Percentiles rank a stretch among this genome's conserved stretches.
These are phyloP conservation scores for Aureobasidium sp. DNA, from an alignment of 2,329 filamentous ascomycete genomes.

Conservation along the genomic window DNA sequence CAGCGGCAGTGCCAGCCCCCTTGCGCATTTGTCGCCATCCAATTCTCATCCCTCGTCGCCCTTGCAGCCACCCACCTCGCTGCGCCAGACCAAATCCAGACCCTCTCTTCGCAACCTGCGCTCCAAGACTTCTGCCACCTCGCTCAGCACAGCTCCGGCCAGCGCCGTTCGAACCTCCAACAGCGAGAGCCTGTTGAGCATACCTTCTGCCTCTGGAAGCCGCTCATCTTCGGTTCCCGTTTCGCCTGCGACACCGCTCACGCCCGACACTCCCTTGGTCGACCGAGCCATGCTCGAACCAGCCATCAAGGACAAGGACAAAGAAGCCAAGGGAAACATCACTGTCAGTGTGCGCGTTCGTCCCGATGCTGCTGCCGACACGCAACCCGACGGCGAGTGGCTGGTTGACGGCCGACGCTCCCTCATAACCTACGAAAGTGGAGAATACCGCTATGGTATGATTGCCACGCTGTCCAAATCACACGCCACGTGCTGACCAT, in stretches of 20 bases:
- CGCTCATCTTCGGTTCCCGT: conserved; percentile 87
- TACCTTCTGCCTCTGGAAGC: conserved; percentile 79
- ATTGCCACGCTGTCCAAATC: background rate
- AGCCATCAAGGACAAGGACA: conserved; percentile 28
- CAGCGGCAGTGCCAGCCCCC: conserved; percentile 41
- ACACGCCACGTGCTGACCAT: background rate
- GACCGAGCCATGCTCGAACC: conserved; percentile 48
- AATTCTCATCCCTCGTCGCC: conserved; percentile 39
- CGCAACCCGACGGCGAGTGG: conserved; percentile 73
- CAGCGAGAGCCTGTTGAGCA: conserved; percentile 67
- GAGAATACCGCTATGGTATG: conserved; percentile 87
- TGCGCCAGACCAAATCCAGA: conserved; percentile 26
- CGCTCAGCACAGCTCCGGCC: conserved; percentile 59
- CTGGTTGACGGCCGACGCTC: conserved; percentile 79
- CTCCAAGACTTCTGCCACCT: conserved; percentile 41
- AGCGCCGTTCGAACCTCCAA: conserved; percentile 59
- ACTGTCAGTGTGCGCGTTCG: conserved; percentile 90
- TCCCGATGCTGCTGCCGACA: conserved; percentile 64
- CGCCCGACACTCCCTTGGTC: conserved; percentile 73
- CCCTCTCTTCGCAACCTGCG: conserved; percentile 39
- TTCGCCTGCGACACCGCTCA: conserved; percentile 84
- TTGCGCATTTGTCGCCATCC: conserved; percentile 36
- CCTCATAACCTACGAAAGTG: conserved; percentile 80
- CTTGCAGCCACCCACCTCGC: conserved; percentile 23
- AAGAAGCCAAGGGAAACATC: conserved; percentile 87